Evolutionary conservation across 2,329 filamentous ascomycete genomes (phyloP), one percentile per base, ranked within the genome.

Genomic region (Neonectria coccinea): DNA sequence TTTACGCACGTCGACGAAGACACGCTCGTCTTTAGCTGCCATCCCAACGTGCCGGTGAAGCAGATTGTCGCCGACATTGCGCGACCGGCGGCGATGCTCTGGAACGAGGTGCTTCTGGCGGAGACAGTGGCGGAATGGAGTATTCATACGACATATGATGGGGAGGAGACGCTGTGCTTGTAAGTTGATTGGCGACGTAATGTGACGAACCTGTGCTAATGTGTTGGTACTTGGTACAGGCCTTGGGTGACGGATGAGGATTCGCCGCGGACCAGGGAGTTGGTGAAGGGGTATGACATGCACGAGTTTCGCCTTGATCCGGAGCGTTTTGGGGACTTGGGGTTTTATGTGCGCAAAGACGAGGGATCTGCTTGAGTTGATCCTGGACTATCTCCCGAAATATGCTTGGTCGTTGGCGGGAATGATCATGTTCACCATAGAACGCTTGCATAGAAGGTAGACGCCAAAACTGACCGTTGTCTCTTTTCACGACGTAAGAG

Each of bases 61-160:
- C 71, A 73, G 16, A 59, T 73, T 6, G 51, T 70, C 2, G 62
- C 69, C 8, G 71, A 73, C 9, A 59, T 71, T 48, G 65, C 71
- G 4, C 59, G 59, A 5, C 68, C 70, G 7, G 59, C 58, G 9
- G 41, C 62, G 6, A 67, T 69, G 29, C 55, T 71, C 16, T 69
- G 62, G 69, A 45, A 66, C 18, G 5, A 14, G 12, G 33, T 56
- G 6, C 41, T 1, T 20, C 16, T 51, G 14, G 27, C 16, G 12
- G 36, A 29, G 20, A 18, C 22, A 10, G 22, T n/a, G 10, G 0
- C 10, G 1, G 41, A 53, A 27, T 59, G 50, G 41, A 39, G 9
- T 5, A 12, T 36, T 3, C 31, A 11, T 14, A 18, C 4, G 6
- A 36, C 20, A 11, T 2, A 16, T 41, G 45, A 33, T 53, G 56